These are phyloP conservation scores for Colletotrichum sansevieriae DNA, from an alignment of 2,329 filamentous ascomycete genomes.

Conservation along the genomic window DNA sequence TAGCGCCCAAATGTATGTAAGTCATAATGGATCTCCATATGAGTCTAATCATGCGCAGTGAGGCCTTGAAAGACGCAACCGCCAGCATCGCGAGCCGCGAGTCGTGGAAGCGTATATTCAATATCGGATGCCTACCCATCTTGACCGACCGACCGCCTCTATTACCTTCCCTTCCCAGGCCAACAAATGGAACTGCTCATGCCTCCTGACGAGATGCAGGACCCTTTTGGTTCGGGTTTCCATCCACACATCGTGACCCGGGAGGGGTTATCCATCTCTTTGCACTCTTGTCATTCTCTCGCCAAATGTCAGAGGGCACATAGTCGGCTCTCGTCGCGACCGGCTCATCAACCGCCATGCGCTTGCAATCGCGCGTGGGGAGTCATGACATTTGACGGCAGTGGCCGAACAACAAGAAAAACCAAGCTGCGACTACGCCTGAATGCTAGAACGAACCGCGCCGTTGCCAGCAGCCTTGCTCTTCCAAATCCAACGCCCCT, in stretches of 20 bases:
- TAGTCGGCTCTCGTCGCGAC: not conserved
- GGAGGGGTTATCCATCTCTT: constrained; percentile 17
- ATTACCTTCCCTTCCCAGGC: constrained; percentile 33
- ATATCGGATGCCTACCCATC: constrained; percentile 10
- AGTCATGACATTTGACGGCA: constrained; percentile 38
- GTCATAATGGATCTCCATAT: constrained; percentile 40
- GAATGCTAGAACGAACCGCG: constrained; percentile 37
- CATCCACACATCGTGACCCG: constrained; percentile 16
- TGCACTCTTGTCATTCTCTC: not conserved
- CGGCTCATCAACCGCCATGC: constrained; percentile 23
- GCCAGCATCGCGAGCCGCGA: constrained; percentile 39
- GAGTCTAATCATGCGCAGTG: constrained; percentile 39
- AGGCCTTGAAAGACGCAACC: constrained; percentile 37
- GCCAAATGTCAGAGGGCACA: not conserved
- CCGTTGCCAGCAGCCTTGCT: constrained; percentile 34
- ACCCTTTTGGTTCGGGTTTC: constrained; percentile 3
- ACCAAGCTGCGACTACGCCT: constrained; percentile 10
- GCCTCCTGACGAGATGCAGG: constrained; percentile 11
- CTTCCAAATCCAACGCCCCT: constrained; percentile 18
- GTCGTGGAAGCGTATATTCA: constrained; percentile 37
- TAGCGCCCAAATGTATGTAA: constrained; percentile 39
- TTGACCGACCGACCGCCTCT: constrained; percentile 19
- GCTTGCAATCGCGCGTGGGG: constrained; percentile 32
- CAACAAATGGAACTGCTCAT: not conserved
- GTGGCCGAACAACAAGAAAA: constrained; percentile 26